Base-by-base conservation (phyloP, 345 rosid species). In the Populus pruinosa region DNA sequence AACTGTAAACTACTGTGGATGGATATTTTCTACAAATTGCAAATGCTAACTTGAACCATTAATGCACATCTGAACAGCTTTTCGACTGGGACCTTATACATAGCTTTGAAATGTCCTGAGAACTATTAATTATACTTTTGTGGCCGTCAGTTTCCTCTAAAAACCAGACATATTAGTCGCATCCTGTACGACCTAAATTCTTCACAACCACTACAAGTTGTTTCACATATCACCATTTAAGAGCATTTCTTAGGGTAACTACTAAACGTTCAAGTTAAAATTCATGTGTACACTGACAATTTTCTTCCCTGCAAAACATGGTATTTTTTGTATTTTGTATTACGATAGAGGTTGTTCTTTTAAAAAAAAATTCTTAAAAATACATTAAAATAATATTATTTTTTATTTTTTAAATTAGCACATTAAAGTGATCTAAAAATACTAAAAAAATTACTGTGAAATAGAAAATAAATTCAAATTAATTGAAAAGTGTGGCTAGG, bases 371-470 rank as follows among this genome's bases (percentile, higher is more conserved):
- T 31, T 33, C 3, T 31, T 2, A 31, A 31, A 3, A 3, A 31
- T 31, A 31, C 0, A 31, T 31, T 0, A 31, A 3, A 31, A 31
- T 31, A 31, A 31, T 31, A 2, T 0, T 2, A 31, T 31, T 31
- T 31, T 31, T 39, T 39, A 39, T 9, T 9, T 41, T 41, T 41
- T 9, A 41, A 39, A 39, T 39, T 8, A 39, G 2, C 43, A 41
- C 9, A 11, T 41, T 0, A 41, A 9, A 41, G 2, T 11, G 9
- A 41, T 41, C 10, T 12, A 41, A 41, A 41, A 9, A 9, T 3
- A 41, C 4, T 41, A 10, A 2, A 41, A 41, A 2, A 10, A 0
- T 0, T 41, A 41, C 10, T 5, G 0, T 41, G 0, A 41, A 41
- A 0, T 41, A 41, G 0, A 41, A 41, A 41, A 41, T 41, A 41